Evolutionary conservation across 2,329 filamentous ascomycete species (phyloP), one percentile per base, ranked within the genome.

Genomic region (Verticillium longisporum): DNA sequence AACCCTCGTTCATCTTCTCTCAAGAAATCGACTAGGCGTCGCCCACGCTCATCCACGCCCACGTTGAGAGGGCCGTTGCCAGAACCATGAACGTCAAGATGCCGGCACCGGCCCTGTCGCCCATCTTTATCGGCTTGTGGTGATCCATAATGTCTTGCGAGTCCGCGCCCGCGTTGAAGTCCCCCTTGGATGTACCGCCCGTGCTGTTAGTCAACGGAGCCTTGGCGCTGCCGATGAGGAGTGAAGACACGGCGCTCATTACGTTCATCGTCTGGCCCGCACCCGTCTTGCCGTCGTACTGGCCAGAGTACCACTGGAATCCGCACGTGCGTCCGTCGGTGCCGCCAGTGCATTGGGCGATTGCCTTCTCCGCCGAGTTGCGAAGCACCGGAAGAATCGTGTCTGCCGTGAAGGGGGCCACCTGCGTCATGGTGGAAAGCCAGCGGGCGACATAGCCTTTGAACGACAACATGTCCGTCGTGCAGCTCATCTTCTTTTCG

Each of bases 401-500:
- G 2, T 76, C 70, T 32, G 74, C 71, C 1, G 81, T 83, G 56
- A 78, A 82, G 0, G 86, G 84, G 1, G 84, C 83, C 34, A 88
- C 66, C 62, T 83, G 76, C 3, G 80, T 78, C 2, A 80, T 77
- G 54, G 78, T 74, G 7, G 80, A 80, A 66, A 87, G 78, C 80
- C 83, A 86, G 26, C 81, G 78, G 38, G 82, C 76, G 26, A 88
- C 72, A 57, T 85, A 81, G 14, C 83, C 85, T 67, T 88, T 88
- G 78, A 87, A 88, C 6, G 83, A 81, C 61, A 81, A 74, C 73
- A 88, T 85, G 65, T 90, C 88, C 54, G 80, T 80, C 65, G 84
- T 84, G 74, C 88, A 90, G 3, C 76, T 82, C 37, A 67, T 68
- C 6, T 76, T 74, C 53, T 68, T 67, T 65, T 89, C 86, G 72